Evolutionary conservation across 2,329 filamentous ascomycete species (phyloP), one percentile per base, ranked within the genome.

Genomic region (Aspergillus texensis): DNA sequence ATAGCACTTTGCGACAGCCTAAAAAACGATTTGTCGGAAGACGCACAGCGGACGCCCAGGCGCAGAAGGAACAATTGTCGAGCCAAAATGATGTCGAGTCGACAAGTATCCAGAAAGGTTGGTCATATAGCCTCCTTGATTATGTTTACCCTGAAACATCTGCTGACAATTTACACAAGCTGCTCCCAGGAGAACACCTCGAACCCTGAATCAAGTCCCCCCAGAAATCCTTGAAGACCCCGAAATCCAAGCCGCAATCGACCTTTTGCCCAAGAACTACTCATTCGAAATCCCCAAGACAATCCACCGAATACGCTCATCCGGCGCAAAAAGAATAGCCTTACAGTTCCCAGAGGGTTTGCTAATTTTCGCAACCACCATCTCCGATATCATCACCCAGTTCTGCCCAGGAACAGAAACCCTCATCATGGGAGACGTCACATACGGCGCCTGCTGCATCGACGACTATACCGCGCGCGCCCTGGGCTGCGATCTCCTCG

Each of bases 271-370:
- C 1, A 83, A 88, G n/a, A 99, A 99, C 82, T 99, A 99, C 85
- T 94, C 92, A 71, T 99, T 99, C 77, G 95, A 99, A 81, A 93
- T 99, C 61, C 95, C 93, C 76, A 99, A 99, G 82, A 99, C 95
- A 10, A 96, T 99, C 72, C 93, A 98, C 79, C 89, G 94, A 55
- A 94, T 99, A 77, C 90, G 92, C 52, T 90, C 89, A 1, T 88
- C 90, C 10, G 88, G 86, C 10, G 89, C 94, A 1, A 94, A 89
- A 75, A 91, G 89, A 68, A 89, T 99, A 2, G 96, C 94, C 0
- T 84, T 99, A n/a, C 95, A 99, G 79, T 95, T 99, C 84, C 95
- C 95, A 6, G 96, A 99, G 79, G 95, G 95, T 1, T 85, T 99
- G 1, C 86, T 99, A 32, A 84, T 99, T 62, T 99, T 99, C 76